Percentiles rank a stretch among this genome's conserved stretches.
Conservation (phyloP, 352 stramenopile species). For the Phytophthora boehmeriae region DNA sequence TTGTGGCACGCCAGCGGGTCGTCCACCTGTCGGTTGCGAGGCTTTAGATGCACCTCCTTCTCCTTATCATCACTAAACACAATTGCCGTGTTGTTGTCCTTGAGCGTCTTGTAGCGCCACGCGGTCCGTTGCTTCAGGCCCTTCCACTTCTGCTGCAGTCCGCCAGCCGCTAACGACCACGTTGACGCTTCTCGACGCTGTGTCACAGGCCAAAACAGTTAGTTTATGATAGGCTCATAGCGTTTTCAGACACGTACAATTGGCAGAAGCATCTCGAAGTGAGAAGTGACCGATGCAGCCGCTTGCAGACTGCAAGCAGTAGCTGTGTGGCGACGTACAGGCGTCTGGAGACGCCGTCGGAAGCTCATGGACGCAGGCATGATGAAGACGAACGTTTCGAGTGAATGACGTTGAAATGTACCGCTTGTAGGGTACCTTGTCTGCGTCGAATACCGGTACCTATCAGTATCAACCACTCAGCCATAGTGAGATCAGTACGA, state of each 20-base stretch:
- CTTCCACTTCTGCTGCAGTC: conserved; percentile 83
- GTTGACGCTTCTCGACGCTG: conserved; percentile 55
- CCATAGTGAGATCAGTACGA: background rate
- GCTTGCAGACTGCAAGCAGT: conserved; percentile 1
- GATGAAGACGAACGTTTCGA: conserved; percentile 1
- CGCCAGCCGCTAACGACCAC: conserved; percentile 75
- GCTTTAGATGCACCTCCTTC: conserved; percentile 76
- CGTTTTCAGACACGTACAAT: conserved; percentile 23
- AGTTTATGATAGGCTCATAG: conserved; percentile 3
- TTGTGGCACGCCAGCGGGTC: conserved; percentile 81
- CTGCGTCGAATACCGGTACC: background rate
- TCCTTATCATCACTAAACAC: conserved; percentile 77
- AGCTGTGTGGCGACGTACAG: conserved; percentile 8
- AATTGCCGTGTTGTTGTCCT: conserved; percentile 72
- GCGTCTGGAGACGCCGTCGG: conserved; percentile 16
- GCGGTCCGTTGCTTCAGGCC: conserved; percentile 82
- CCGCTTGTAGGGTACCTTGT: background rate
- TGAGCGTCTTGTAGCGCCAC: conserved; percentile 84
- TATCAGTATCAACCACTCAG: background rate
- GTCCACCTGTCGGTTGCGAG: conserved; percentile 52
- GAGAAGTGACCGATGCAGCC: background rate
- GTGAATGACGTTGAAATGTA: conserved; percentile 3
- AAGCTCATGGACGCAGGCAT: conserved; percentile 19
- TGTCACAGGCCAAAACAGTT: conserved; percentile 1
- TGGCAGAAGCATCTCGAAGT: background rate